A percentile compares a stretch with the other conserved stretches of the same genome.
Conservation (phyloP, 2,329 filamentous ascomycete genomes). For the Thelonectria rubi region DNA sequence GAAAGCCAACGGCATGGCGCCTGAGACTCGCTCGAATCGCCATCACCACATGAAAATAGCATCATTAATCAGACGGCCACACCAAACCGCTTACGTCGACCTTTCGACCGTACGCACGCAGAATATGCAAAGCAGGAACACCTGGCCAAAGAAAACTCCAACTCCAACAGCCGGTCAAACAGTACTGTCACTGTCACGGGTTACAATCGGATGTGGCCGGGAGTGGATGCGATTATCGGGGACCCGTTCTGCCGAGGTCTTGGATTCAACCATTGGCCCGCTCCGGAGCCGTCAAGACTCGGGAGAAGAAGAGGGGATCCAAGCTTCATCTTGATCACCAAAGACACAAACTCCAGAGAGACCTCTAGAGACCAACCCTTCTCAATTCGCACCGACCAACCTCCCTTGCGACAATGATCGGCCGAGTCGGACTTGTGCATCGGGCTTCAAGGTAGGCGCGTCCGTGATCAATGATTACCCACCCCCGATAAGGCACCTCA, state of each 20-base stretch:
- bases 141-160: not conserved
- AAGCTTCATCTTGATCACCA: conserved; percentile 17
- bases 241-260: conserved; percentile 27
- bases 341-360: not conserved
- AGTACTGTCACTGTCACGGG: conserved; percentile 2
- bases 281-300: conserved; percentile 4
- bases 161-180: conserved; percentile 1
- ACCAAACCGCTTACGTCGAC: not conserved
- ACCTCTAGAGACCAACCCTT: not conserved
- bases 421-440: conserved; percentile 26
- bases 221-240: conserved; percentile 35
- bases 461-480: not conserved
- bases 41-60: conserved; percentile 2
- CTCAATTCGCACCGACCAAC: not conserved
- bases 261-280: conserved; percentile 19
- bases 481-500: not conserved
- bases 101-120: not conserved
- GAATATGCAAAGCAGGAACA: conserved; percentile 3
- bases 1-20: conserved; percentile 2
- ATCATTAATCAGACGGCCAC: not conserved
- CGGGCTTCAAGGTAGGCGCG: conserved; percentile 30
- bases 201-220: conserved; percentile 23
- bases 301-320: conserved; percentile 4
- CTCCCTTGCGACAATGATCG: conserved; percentile 30
- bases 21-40: conserved; percentile 12